Conservation (phyloP, 805 yeast genomes). For the Yamadazyma sp. region DNA sequence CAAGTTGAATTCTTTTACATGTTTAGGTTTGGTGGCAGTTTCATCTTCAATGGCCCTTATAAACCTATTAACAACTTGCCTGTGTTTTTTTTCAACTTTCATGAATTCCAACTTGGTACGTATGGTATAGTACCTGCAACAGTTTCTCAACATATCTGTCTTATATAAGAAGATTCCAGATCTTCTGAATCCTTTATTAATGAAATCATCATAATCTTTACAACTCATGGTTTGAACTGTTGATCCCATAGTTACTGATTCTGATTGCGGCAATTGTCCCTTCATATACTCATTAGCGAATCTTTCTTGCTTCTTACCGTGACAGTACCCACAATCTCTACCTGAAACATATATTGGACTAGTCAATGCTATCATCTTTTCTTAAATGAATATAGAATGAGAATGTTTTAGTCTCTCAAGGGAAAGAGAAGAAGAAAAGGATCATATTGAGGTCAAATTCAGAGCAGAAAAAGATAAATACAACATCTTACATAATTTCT, state of each 20-base stretch:
- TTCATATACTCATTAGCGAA: conserved; percentile 32
- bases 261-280: conserved; percentile 13
- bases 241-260: conserved; percentile 32
- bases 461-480: too few species aligned
- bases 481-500: too few species aligned
- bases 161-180: conserved; percentile 66
- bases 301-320: conserved; percentile 40
- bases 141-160: conserved; percentile 66
- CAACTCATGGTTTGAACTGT: conserved; percentile 45
- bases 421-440: too few species aligned
- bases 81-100: conserved; percentile 59
- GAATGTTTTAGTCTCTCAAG: too few species aligned
- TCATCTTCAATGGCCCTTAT: conserved; percentile 32
- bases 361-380: conserved; percentile 19
- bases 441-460: too few species aligned
- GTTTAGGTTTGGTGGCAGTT: background rate
- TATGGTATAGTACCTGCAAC: conserved; percentile 80
- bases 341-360: conserved; percentile 44
- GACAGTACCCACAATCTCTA: conserved; percentile 71
- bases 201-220: conserved; percentile 56
- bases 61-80: conserved; percentile 64
- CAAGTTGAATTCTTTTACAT: conserved; percentile 17
- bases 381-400: too few species aligned
- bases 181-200: conserved; percentile 75
- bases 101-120: conserved; percentile 52